Conservation (phyloP, 106 monocot species). For the Dioscorea zingiberensis region DNA sequence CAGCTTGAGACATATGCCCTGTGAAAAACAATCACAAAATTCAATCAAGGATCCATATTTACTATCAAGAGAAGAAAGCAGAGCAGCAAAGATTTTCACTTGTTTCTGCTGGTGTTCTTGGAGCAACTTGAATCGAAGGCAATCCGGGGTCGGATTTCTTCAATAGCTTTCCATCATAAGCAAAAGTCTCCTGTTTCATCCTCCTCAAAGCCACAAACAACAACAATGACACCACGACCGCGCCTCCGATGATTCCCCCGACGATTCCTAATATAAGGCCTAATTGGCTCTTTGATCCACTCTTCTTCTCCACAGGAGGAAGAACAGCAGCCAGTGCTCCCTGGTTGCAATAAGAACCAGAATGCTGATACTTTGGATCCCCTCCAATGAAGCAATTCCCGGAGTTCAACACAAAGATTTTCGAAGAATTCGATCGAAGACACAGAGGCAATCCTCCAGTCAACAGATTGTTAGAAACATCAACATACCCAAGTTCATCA, state of each 20-base stretch:
- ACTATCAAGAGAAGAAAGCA: neutral
- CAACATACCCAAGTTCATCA: conserved; percentile 30
- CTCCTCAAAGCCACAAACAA: conserved; percentile 38
- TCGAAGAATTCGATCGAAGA: conserved; percentile 31
- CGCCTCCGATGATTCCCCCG: conserved; percentile 58
- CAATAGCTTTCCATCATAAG: conserved; percentile 9
- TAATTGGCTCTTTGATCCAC: conserved; percentile 31
- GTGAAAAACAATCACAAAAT: conserved; percentile 3
- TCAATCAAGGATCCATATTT: neutral
- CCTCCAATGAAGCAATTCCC: conserved; percentile 56
- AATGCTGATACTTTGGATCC: conserved; percentile 40
- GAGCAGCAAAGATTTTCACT: conserved; percentile 31
- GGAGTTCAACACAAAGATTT: conserved; percentile 29
- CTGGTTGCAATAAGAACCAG: conserved; percentile 46
- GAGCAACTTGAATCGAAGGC: conserved; percentile 15
- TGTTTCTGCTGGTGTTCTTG: conserved; percentile 41
- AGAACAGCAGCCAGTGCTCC: conserved; percentile 64
- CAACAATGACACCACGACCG: conserved; percentile 28
- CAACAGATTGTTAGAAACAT: conserved; percentile 63
- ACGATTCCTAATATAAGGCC: conserved; percentile 47
- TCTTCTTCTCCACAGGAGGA: conserved; percentile 23
- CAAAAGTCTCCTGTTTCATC: conserved; percentile 9
- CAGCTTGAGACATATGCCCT: conserved; percentile 67
- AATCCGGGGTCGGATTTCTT: conserved; percentile 10
- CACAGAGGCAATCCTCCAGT: conserved; percentile 60